Evolutionary conservation across 805 yeast genomes (phyloP), one percentile per base, ranked within the genome.

Genomic region (Nakazawaea ernobii): DNA sequence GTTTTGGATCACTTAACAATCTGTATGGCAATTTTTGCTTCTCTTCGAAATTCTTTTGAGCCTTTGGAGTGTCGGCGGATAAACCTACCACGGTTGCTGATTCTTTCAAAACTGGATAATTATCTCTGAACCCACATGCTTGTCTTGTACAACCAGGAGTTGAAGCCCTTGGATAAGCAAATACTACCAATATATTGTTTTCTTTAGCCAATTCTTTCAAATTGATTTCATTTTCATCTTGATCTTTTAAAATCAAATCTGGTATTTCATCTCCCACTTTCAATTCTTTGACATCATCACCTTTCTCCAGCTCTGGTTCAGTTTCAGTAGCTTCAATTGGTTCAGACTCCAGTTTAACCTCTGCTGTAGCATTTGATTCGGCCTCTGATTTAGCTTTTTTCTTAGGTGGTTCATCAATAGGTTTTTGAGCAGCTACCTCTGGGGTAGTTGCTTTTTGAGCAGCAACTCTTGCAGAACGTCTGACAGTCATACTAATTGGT

Each of bases 131-230:
- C 0, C 97, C 97, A 61, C 86, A 77, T 2, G 91, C 97, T 67
- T 92, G 99, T 56, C 89, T 78, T 1, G 99, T 92, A 66, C 99
- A 94, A 3, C 99, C 99, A 1, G 97, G 96, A 0, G 98, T 92
- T 26, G 85, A 80, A 0, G 98, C 98, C 59, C 76, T 84, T 46
- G 98, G 98, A 61, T 91, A 92, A 15, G 96, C 86, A 65, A 83
- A 80, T 26, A 80, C 68, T 17, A 82, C 69, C 28, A 82, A 72
- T 11, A 79, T 65, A 15, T 69, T 64, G 33, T 76, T 49, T 6
- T 54, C 43, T 9, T 55, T 55, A 0, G 67, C 62, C 15, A 59
- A 47, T 26, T 61, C 53, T 11, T 43, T 43, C 13, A 66, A 48
- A 30, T 61, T 52, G 35, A 67, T 54, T 3, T 46, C 39, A 15